Base-by-base conservation (phyloP, 1,139 yeast genomes). In the Ashbya aceris region DNA sequence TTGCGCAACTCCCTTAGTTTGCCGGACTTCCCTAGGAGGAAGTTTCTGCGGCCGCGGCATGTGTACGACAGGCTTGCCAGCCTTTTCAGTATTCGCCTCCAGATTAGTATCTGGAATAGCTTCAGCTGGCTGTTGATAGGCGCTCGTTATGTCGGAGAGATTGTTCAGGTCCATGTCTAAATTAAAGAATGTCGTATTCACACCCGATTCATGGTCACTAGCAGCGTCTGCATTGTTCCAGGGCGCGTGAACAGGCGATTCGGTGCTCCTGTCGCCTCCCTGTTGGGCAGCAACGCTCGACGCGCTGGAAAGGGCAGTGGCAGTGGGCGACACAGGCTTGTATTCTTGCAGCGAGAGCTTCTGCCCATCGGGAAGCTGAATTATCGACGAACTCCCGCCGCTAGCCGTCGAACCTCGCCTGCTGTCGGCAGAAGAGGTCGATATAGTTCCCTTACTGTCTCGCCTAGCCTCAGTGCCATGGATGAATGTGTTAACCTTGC, bases 161-260 rank as follows among this genome's bases (percentile, higher is more conserved):
- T 58, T 54, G 27, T 56, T 55, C 27, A 58, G 44, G 40, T 58
- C 56, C 5, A 61, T 56, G 38, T 58, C 62, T 23, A 58, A 30
- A 10, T 48, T 53, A 39, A 57, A 56, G 11, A 50, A 46, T n/a
- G 49, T 34, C 27, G 38, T 31, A 27, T 33, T 37, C 6, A n/a
- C 27, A 7, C n/a, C 37, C n/a, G n/a, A 14, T 6, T 11, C 27
- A 5, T 11, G 11, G 6, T 27, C 20, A 8, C 5, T 10, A 5
- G 20, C 30, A 20, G 37, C n/a, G 4, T n/a, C n/a, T 7, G 11
- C n/a, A 29, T 34, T 34, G 8, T 14, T 6, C 29, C 29, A 29
- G 7, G 27, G 11, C n/a, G 6, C n/a, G 8, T 34, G n/a, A 30
- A 20, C 12, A 32, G 35, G 35, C 3, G 31, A 29, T 3, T 6